Conservation (phyloP, 2,329 filamentous ascomycete genomes). For the Aspergillus latus region DNA sequence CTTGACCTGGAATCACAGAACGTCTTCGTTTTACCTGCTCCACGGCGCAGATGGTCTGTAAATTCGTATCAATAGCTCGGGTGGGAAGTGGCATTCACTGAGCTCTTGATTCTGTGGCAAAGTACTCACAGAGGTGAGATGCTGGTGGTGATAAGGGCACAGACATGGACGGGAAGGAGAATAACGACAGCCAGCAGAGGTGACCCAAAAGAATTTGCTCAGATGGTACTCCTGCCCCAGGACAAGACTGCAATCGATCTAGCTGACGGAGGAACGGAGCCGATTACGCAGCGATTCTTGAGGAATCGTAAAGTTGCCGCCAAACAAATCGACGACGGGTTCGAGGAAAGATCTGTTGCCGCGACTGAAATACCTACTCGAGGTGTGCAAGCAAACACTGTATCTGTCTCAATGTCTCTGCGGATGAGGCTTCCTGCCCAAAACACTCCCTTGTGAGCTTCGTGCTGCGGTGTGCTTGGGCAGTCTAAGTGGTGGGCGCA, state of each 20-base stretch:
- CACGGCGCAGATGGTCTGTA: not conserved
- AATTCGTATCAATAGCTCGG: not conserved
- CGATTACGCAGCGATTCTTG: not conserved
- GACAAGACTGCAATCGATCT: slow-evolving; percentile 1
- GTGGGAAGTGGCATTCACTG: not conserved
- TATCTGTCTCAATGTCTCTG: not conserved
- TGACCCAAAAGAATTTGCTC: too few species aligned
- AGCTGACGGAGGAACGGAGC: not conserved
- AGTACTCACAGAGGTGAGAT: not conserved
- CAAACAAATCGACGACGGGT: not conserved
- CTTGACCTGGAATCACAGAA: not conserved
- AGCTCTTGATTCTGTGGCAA: too few species aligned
- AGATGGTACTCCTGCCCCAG: not conserved
- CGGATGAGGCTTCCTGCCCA: not conserved
- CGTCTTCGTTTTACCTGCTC: not conserved
- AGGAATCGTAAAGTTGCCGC: slow-evolving; percentile 1
- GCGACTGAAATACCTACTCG: not conserved
- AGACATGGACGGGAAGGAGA: slow-evolving; percentile 1
- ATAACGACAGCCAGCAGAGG: not conserved
- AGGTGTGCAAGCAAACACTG: slow-evolving; percentile 7
- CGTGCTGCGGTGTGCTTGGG: slow-evolving; percentile 1
- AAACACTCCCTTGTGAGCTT: slow-evolving; percentile 7
- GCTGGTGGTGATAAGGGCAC: slow-evolving; percentile 7
- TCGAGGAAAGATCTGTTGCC: not conserved
- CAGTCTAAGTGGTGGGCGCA: slow-evolving; percentile 5